Conservation (phyloP, 805 yeast genomes). For the Alloascoidea hylecoeti region DNA sequence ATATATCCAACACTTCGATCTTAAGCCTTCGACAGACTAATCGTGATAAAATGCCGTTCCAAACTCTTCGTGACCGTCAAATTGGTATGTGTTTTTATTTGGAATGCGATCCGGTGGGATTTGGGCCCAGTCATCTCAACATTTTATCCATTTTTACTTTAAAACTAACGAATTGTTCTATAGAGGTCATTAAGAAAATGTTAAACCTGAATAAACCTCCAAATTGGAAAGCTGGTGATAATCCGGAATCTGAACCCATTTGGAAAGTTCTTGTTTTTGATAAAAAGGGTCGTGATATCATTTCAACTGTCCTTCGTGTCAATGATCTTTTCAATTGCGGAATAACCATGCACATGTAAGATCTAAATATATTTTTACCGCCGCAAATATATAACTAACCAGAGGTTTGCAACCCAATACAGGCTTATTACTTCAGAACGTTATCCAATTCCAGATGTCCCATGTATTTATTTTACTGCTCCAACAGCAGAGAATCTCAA, state of each 20-base stretch:
- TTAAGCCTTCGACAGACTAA: too few species aligned
- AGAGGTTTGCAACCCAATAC: neutral
- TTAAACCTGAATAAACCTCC: constrained; percentile 53
- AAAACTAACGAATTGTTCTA: constrained; percentile 3
- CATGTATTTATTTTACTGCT: constrained; percentile 82
- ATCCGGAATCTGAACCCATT: constrained; percentile 48
- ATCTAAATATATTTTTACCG: neutral
- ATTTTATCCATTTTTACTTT: neutral
- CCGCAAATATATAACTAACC: neutral
- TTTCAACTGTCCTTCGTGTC: constrained; percentile 85
- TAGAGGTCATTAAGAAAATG: constrained; percentile 59
- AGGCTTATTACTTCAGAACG: constrained; percentile 49
- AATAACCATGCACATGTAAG: constrained; percentile 67
- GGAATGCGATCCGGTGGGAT: neutral
- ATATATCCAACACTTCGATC: too few species aligned
- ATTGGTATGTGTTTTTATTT: constrained; percentile 6
- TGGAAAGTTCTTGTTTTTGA: constrained; percentile 93
- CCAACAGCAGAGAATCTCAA: constrained; percentile 72
- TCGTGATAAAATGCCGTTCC: neutral
- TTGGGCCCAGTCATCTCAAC: too few species aligned
- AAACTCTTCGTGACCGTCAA: constrained; percentile 10
- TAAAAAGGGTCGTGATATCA: constrained; percentile 62
- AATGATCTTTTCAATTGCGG: constrained; percentile 86
- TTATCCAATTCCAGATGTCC: constrained; percentile 86
- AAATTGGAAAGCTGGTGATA: constrained; percentile 9